Percentiles rank a stretch among this genome's conserved stretches.
phyloP scores from a whole-genome alignment of 31 red algal species.

The Asparagopsis taxiformis region DNA sequence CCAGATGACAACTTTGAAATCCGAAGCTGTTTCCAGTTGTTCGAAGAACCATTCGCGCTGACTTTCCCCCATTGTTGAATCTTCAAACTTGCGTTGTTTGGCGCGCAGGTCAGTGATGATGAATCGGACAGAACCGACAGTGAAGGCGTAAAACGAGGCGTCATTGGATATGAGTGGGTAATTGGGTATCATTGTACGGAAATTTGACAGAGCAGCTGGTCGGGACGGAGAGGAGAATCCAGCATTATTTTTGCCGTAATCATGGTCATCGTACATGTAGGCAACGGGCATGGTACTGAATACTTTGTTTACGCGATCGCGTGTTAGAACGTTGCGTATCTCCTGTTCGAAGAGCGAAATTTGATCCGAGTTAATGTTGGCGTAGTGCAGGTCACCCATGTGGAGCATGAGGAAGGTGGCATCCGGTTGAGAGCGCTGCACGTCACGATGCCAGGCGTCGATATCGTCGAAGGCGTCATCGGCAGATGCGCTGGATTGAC shows the following conservation, averaged over 20 bases:
- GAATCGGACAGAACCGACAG: constrained; percentile 38
- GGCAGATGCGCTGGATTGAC: constrained; percentile 7
- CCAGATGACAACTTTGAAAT: constrained; percentile 31
- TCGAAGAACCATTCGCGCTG: constrained; percentile 36
- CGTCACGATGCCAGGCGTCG: not conserved
- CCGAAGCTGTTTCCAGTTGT: constrained; percentile 7
- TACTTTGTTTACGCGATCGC: not conserved
- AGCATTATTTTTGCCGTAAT: constrained; percentile 46
- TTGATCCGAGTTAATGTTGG: constrained; percentile 19
- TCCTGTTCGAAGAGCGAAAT: constrained; percentile 8
- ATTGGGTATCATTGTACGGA: constrained; percentile 21
- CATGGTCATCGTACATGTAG: constrained; percentile 73
- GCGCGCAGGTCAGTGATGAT: constrained; percentile 46
- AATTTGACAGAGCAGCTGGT: constrained; percentile 29
- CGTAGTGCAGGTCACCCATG: constrained; percentile 46
- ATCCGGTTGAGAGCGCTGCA: not conserved
- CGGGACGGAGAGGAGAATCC: constrained; percentile 30
- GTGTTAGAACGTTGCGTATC: constrained; percentile 6
- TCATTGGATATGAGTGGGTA: constrained; percentile 18
- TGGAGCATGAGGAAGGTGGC: constrained; percentile 33
- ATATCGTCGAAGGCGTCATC: constrained; percentile 12
- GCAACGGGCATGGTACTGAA: constrained; percentile 19
- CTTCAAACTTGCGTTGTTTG: constrained; percentile 4
- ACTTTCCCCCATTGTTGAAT: constrained; percentile 10
- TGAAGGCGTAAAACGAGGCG: constrained; percentile 50